These are phyloP conservation scores for Dactylellina sp. DNA, from an alignment of 2,329 filamentous ascomycete genomes.

Conservation along the genomic window DNA sequence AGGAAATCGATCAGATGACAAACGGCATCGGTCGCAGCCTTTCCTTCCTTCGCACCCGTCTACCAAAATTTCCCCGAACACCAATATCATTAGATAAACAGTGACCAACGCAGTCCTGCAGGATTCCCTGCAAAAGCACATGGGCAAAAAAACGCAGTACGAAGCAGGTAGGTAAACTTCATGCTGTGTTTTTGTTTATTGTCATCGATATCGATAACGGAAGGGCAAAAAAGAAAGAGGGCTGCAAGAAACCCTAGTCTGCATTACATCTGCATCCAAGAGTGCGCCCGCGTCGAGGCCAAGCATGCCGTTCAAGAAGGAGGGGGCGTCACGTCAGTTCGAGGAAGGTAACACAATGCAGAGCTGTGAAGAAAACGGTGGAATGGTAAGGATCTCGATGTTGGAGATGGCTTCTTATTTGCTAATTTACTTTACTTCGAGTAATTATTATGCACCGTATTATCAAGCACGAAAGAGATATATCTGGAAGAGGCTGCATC, in stretches of 20 bases:
- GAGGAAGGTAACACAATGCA: conserved; percentile 17
- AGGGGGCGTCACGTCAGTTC: not conserved
- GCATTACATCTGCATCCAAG: conserved; percentile 28
- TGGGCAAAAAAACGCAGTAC: conserved; percentile 11
- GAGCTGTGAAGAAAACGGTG: too few relatives aligned
- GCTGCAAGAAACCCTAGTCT: conserved; percentile 23
- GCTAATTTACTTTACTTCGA: too few relatives aligned
- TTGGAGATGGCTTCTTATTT: too few relatives aligned
- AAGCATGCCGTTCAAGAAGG: not conserved
- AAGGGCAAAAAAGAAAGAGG: conserved; percentile 7
- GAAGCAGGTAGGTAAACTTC: conserved; percentile 7
- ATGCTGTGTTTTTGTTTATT: not conserved
- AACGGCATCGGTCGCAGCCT: conserved; percentile 9
- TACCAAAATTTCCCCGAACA: conserved; percentile 11
- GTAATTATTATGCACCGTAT: too few relatives aligned
- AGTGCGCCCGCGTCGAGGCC: not conserved
- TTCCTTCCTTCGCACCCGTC: conserved; percentile 12
- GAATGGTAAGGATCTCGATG: too few relatives aligned
- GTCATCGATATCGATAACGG: conserved; percentile 39
- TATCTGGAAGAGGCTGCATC: too few relatives aligned
- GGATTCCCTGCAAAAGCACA: conserved; percentile 23
- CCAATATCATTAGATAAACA: conserved; percentile 36
- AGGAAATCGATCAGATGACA: conserved; percentile 35
- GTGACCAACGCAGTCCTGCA: conserved; percentile 52
- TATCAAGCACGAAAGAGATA: too few relatives aligned